phyloP scores from a whole-genome alignment of 2,329 filamentous ascomycete species.

The Monosporascus sp. region DNA sequence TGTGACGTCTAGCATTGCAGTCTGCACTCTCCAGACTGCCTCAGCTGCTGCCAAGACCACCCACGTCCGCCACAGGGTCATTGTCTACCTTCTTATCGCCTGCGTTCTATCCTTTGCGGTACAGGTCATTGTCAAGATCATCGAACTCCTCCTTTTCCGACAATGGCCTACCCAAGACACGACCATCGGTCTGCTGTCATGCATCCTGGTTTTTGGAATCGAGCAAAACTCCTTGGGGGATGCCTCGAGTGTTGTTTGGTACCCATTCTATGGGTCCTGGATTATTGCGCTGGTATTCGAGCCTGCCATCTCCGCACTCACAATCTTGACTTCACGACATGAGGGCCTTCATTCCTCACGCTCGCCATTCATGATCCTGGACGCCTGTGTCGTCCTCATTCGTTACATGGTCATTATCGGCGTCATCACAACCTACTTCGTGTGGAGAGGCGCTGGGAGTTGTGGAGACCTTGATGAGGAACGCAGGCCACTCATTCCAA shows the following conservation, averaged over 20 bases:
- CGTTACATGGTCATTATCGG: slow-evolving; percentile 28
- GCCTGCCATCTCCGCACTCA: slow-evolving; percentile 36
- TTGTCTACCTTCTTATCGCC: slow-evolving; percentile 37
- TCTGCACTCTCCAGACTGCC: slow-evolving; percentile 48
- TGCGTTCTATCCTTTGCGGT: slow-evolving; percentile 40
- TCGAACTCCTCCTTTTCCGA: slow-evolving; percentile 27
- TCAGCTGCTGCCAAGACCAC: slow-evolving; percentile 26
- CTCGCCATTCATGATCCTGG: slow-evolving; percentile 7
- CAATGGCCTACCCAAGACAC: slow-evolving; percentile 39
- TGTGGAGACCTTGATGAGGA: slow-evolving; percentile 41
- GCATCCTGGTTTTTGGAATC: slow-evolving; percentile 58
- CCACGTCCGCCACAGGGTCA: slow-evolving; percentile 36
- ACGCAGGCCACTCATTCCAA: slow-evolving; percentile 50
- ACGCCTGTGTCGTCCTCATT: slow-evolving; percentile 24
- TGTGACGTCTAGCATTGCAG: slow-evolving; percentile 41
- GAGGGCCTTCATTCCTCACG: background rate
- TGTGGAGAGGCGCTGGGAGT: slow-evolving; percentile 13
- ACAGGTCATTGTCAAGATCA: slow-evolving; percentile 38
- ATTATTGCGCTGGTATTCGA: slow-evolving; percentile 54
- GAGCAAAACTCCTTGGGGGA: slow-evolving; percentile 51
- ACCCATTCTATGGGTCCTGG: slow-evolving; percentile 60
- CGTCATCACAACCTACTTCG: slow-evolving; percentile 21
- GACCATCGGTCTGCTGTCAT: slow-evolving; percentile 55
- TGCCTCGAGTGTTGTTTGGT: slow-evolving; percentile 48
- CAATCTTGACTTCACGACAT: slow-evolving; percentile 16